Evolutionary conservation across 73 alveolate species (phyloP).

Genomic region (Uronychia setigera): DNA sequence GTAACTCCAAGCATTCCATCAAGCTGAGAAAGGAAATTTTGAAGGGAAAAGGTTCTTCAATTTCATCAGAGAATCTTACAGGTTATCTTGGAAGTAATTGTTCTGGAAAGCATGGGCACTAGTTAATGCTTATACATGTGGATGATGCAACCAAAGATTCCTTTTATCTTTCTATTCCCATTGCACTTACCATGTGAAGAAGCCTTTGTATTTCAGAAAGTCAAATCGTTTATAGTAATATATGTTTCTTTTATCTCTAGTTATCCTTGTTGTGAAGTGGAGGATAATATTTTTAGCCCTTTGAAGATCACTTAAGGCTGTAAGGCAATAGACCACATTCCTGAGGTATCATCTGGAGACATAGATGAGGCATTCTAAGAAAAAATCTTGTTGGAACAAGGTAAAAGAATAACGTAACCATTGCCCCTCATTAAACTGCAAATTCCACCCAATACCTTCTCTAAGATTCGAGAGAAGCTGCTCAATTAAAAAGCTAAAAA

Average conservation of each 20-base stretch:
- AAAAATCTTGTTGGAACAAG: background rate
- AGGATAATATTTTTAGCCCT: conserved; percentile 45
- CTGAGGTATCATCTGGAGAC: background rate
- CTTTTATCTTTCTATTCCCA: conserved; percentile 54
- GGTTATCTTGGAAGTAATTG: conserved; percentile 59
- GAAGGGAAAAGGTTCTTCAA: conserved; percentile 54
- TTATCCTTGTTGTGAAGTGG: conserved; percentile 56
- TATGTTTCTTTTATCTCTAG: background rate
- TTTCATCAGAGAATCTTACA: conserved; percentile 48
- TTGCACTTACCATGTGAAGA: conserved; percentile 60
- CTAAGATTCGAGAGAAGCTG: too few relatives aligned
- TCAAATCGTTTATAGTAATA: conserved; percentile 32
- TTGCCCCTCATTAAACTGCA: too few relatives aligned
- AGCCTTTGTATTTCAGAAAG: conserved; percentile 22
- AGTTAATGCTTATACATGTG: conserved; percentile 30
- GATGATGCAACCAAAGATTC: conserved; percentile 21
- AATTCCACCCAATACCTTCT: too few relatives aligned
- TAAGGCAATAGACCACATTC: background rate
- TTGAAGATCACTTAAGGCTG: conserved; percentile 34
- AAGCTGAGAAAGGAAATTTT: conserved; percentile 44
- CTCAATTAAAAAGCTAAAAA: too few relatives aligned
- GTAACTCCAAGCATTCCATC: conserved; percentile 44
- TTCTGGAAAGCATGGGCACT: conserved; percentile 65
- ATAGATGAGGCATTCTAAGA: background rate
- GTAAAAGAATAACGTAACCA: too few relatives aligned